These are phyloP conservation scores for Pseudohalonectria lignicola DNA, from an alignment of 2,329 filamentous ascomycete species.

Conservation along the genomic window DNA sequence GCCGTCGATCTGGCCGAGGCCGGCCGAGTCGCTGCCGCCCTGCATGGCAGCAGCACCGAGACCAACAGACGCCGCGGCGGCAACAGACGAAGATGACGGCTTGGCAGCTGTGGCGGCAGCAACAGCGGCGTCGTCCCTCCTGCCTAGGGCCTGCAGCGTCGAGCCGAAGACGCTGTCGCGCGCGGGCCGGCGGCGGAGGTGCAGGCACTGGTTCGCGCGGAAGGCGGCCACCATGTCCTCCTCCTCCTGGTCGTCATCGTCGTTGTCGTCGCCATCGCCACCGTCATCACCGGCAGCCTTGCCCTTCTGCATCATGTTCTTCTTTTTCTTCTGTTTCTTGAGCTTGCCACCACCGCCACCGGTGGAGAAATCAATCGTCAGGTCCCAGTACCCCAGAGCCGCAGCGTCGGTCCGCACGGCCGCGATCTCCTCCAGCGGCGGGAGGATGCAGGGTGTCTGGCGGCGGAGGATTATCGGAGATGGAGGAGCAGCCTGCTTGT, in stretches of 20 bases:
- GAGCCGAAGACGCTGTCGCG: constrained; percentile 61
- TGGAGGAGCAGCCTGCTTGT: background rate
- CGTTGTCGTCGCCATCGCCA: too few species aligned
- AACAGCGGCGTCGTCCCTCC: constrained; percentile 1
- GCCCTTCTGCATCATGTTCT: too few species aligned
- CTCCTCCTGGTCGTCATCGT: constrained; percentile 28
- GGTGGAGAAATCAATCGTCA: constrained; percentile 58
- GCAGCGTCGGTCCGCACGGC: constrained; percentile 49
- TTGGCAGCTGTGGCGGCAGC: too few species aligned
- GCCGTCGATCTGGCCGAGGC: background rate
- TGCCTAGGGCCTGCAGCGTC: constrained; percentile 62
- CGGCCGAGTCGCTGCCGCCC: too few species aligned
- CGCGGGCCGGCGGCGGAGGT: constrained; percentile 59
- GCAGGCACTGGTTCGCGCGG: constrained; percentile 58
- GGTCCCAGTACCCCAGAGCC: constrained; percentile 65
- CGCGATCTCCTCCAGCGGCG: constrained; percentile 53
- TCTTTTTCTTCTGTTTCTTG: background rate
- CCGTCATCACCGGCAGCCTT: too few species aligned
- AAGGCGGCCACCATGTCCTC: constrained; percentile 54
- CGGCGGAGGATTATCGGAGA: constrained; percentile 21
- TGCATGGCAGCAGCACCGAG: background rate
- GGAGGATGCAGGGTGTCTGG: constrained; percentile 48
- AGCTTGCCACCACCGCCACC: background rate
- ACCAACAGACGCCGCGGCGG: too few species aligned
- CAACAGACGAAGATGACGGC: too few species aligned